Conservation (phyloP, 2,329 filamentous ascomycete species). For the Arthrobotrys musiformis region DNA sequence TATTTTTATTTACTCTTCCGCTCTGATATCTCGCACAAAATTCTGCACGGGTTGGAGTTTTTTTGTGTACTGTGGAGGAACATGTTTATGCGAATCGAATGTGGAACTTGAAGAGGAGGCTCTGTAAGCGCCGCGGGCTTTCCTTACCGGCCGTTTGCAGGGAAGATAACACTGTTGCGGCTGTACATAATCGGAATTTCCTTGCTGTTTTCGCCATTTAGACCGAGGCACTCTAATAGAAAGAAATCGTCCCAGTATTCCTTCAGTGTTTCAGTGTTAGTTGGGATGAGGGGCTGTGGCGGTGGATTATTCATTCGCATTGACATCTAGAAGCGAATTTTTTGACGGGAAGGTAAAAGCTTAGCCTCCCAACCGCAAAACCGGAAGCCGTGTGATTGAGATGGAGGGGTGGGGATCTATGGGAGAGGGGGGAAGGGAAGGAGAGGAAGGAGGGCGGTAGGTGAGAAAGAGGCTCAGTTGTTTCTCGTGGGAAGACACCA, state of each 20-base stretch:
- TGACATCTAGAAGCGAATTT: slow-evolving; percentile 35
- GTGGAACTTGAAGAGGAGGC: slow-evolving; percentile 29
- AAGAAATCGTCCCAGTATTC: slow-evolving; percentile 1
- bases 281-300: slow-evolving; percentile 1
- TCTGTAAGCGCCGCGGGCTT: slow-evolving; percentile 45
- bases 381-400: not conserved
- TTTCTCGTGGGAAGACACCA: slow-evolving; percentile 33
- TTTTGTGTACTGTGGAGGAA: slow-evolving; percentile 3
- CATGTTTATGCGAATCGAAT: slow-evolving; percentile 31
- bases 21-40: slow-evolving; percentile 20
- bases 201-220: slow-evolving; percentile 26
- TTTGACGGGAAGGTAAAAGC: slow-evolving; percentile 15
- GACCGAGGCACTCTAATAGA: slow-evolving; percentile 30
- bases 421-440: slow-evolving; percentile 12
- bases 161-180: slow-evolving; percentile 16
- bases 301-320: slow-evolving; percentile 1
- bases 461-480: slow-evolving; percentile 25
- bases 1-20: too few species aligned
- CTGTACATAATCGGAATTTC: slow-evolving; percentile 30
- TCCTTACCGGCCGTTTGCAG: slow-evolving; percentile 22
- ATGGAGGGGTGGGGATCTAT: not conserved
- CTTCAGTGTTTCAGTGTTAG: slow-evolving; percentile 3
- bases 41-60: slow-evolving; percentile 37
- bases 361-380: slow-evolving; percentile 6
- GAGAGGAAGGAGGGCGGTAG: slow-evolving; percentile 20